A percentile compares a stretch with the other conserved stretches of the same genome.
phyloP scores from a whole-genome alignment of 1,284 basidiomycete genomes.

The Gomphus sp. region DNA sequence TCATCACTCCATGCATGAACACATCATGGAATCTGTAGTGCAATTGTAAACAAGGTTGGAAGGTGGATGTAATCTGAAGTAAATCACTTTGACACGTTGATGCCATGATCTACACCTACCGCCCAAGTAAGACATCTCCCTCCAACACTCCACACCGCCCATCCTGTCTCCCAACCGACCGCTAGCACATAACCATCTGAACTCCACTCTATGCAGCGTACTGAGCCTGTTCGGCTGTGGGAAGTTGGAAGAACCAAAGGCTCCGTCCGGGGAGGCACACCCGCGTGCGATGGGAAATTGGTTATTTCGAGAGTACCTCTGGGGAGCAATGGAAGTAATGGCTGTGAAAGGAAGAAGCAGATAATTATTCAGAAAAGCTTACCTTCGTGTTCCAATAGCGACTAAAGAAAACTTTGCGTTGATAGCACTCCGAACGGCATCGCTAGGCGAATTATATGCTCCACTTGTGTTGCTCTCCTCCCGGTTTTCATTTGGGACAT shows the following conservation, averaged over 20 bases:
- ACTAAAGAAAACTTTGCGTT: constrained; percentile 82
- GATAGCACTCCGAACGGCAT: constrained; percentile 54
- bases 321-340: constrained; percentile 1
- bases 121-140: constrained; percentile 77
- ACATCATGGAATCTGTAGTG: constrained; percentile 5
- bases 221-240: constrained; percentile 59
- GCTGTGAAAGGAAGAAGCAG: not conserved
- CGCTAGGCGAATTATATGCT: constrained; percentile 49
- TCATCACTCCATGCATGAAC: constrained; percentile 17
- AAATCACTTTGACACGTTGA: constrained; percentile 46
- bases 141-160: constrained; percentile 88
- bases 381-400: constrained; percentile 75
- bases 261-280: constrained; percentile 42
- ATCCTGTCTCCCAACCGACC: constrained; percentile 87
- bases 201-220: constrained; percentile 80
- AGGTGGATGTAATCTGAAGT: not conserved
- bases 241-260: constrained; percentile 47
- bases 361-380: constrained; percentile 17
- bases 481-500: constrained; percentile 54
- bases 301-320: constrained; percentile 58
- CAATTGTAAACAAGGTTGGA: constrained; percentile 6
- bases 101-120: constrained; percentile 58
- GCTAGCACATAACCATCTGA: constrained; percentile 96
- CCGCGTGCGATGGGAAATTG: constrained; percentile 54
- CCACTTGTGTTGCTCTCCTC: constrained; percentile 57